Evolutionary conservation across 768 basidiomycete species (phyloP), one percentile per base, ranked within the genome.

Genomic region (Tremella mesenterica): DNA sequence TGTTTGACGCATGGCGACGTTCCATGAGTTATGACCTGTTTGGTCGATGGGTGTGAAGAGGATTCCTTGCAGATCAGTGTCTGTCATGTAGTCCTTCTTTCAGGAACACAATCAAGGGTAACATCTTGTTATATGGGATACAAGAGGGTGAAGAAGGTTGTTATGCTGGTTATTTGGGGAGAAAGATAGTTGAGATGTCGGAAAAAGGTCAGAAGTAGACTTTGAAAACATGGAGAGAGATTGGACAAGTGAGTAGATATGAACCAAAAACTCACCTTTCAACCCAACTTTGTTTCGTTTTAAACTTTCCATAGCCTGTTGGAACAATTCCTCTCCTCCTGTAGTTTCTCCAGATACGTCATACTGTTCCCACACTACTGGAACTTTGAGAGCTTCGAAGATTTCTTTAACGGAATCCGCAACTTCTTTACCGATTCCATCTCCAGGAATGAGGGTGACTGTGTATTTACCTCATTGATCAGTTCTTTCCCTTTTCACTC

Each of bases 301-400:
- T 78, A 99, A 78, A 72, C 86, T 89, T 74, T 97, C 92, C 89
- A 97, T 91, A 56, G 93, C 91, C 77, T 88, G 83, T 75, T 85
- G 90, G 81, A 99, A 97, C 64, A 96, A 82, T 44, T 83, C 86
- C 74, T 96, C 95, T 62, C 91, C 91, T 44, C 86, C 79, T 33
- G 86, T 87, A 31, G 92, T 93, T 80, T 92, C 83, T 54, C 95
- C 95, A 34, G 91, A 93, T 59, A 99, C 91, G 69, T 96, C 82
- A 77, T 92, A 96, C 74, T 96, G 91, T 69, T 96, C 92, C 88
- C 89, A 95, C 73, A 96, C 89, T 76, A 99, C 93, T 74, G 95
- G 95, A 28, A 92, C 95, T 71, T 97, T 99, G 72, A 90, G 82
- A 62, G 88, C 81, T 74, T 93, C 89, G 71, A 99, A 99, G 71